phyloP scores from a whole-genome alignment of 768 basidiomycete species.

The Punctularia strigosozonata region DNA sequence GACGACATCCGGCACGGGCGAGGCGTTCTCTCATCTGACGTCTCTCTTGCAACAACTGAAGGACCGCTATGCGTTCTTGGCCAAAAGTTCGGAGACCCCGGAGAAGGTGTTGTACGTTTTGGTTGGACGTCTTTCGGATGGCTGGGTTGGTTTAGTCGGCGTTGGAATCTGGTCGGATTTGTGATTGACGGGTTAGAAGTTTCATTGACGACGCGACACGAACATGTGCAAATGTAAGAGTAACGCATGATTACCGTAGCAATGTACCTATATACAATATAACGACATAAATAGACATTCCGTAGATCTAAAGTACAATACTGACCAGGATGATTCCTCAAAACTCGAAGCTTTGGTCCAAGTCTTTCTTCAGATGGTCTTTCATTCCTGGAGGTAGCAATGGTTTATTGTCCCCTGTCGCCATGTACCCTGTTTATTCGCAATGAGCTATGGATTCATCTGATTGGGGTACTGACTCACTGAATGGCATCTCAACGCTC shows the following conservation, averaged over 20 bases:
- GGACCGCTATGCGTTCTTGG: slow-evolving; percentile 8
- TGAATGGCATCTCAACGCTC: slow-evolving; percentile 97
- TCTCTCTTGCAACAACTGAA: slow-evolving; percentile 5
- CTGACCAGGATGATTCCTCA: background rate
- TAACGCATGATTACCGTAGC: slow-evolving; percentile 1
- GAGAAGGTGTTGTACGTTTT: slow-evolving; percentile 24
- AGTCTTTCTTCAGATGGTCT: slow-evolving; percentile 71
- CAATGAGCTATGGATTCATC: background rate
- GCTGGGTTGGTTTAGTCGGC: slow-evolving; percentile 25
- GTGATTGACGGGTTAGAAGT: background rate
- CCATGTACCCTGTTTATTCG: slow-evolving; percentile 29
- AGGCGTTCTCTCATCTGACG: background rate
- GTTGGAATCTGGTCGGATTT: slow-evolving; percentile 25
- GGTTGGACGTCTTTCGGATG: slow-evolving; percentile 18
- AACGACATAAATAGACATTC: slow-evolving; percentile 2
- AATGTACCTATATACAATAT: too few species aligned
- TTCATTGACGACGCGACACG: background rate
- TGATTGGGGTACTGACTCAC: slow-evolving; percentile 31
- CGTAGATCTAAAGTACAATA: background rate
- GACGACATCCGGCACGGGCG: slow-evolving; percentile 1
- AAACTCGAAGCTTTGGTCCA: slow-evolving; percentile 80
- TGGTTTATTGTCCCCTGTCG: slow-evolving; percentile 41
- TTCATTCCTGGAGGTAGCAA: slow-evolving; percentile 85
- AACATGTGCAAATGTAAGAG: too few species aligned
- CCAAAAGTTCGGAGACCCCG: slow-evolving; percentile 9